phyloP scores from a whole-genome alignment of 2,329 filamentous ascomycete genomes.

The Calonectria fujianensis region DNA sequence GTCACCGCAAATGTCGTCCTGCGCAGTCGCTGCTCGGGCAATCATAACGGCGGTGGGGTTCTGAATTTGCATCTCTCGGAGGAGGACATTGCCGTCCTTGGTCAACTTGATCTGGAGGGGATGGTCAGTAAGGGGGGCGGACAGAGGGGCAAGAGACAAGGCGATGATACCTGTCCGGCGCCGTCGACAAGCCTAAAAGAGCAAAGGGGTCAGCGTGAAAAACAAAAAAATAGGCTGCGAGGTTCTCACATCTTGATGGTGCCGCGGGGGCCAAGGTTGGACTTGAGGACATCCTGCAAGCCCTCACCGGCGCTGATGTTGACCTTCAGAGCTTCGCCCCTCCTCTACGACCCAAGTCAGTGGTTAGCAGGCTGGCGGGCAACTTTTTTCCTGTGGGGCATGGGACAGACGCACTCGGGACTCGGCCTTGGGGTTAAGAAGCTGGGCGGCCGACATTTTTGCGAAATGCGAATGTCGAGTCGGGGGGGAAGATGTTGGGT shows the following conservation, averaged over 20 bases:
- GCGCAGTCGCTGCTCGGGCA: constrained; percentile 90
- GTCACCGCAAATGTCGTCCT: constrained; percentile 98
- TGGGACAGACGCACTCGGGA: constrained; percentile 82
- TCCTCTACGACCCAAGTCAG: constrained; percentile 75
- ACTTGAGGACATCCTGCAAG: constrained; percentile 94
- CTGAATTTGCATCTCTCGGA: constrained; percentile 93
- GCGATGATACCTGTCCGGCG: constrained; percentile 76
- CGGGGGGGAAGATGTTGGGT: constrained; percentile 39
- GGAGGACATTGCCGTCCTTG: constrained; percentile 95
- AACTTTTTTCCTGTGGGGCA: constrained; percentile 47
- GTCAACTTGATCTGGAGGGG: constrained; percentile 91
- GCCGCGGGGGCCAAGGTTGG: constrained; percentile 93
- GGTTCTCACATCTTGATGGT: constrained; percentile 91
- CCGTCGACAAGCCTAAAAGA: constrained; percentile 78
- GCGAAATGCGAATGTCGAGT: constrained; percentile 49
- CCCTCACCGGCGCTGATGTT: constrained; percentile 98
- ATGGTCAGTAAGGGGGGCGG: constrained; percentile 55
- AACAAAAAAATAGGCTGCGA: constrained; percentile 12
- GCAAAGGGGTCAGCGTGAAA: constrained; percentile 52
- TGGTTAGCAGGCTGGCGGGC: constrained; percentile 52
- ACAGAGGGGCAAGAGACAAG: constrained; percentile 54
- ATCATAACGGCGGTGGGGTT: constrained; percentile 96
- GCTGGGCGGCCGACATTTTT: constrained; percentile 95
- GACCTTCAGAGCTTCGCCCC: constrained; percentile 96
- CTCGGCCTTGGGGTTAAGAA: constrained; percentile 99